Percentiles rank a stretch among this genome's conserved stretches.
These are phyloP conservation scores for Termitomyces sp. DNA, from an alignment of 1,284 basidiomycete species.

Conservation along the genomic window DNA sequence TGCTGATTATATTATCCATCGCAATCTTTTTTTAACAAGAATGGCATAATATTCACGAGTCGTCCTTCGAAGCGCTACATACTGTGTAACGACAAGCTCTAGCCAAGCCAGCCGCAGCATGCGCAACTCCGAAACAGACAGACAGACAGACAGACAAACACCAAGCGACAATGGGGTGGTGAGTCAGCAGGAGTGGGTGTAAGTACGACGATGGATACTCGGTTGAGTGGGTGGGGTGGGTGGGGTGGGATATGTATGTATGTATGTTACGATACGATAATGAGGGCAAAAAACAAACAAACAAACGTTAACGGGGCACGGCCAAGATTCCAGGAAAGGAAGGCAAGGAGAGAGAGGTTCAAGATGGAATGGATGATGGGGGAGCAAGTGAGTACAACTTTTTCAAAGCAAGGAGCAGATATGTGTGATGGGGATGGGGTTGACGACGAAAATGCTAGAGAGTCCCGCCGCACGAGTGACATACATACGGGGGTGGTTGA, in stretches of 20 bases:
- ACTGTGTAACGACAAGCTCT: background rate
- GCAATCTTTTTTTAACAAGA: background rate
- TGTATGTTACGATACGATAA: background rate
- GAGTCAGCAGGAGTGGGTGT: background rate
- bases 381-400: slow-evolving; percentile 1
- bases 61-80: background rate
- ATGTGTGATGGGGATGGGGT: background rate
- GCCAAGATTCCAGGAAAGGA: too few relatives aligned
- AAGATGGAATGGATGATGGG: background rate
- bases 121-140: too few relatives aligned
- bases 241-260: background rate
- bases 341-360: background rate
- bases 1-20: background rate
- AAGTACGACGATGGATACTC: too few relatives aligned
- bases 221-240: background rate
- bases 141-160: too few relatives aligned
- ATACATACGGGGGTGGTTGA: background rate
- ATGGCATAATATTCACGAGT: background rate
- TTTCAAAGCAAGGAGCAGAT: slow-evolving; percentile 1
- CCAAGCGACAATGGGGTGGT: background rate
- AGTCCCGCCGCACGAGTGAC: background rate
- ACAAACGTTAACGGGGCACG: background rate
- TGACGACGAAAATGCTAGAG: background rate
- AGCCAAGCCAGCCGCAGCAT: background rate
- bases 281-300: background rate